A percentile compares a stretch with the other conserved stretches of the same genome.
phyloP scores from a whole-genome alignment of 805 yeast genomes.

The Schwanniomyces pseudopolymorphus region DNA sequence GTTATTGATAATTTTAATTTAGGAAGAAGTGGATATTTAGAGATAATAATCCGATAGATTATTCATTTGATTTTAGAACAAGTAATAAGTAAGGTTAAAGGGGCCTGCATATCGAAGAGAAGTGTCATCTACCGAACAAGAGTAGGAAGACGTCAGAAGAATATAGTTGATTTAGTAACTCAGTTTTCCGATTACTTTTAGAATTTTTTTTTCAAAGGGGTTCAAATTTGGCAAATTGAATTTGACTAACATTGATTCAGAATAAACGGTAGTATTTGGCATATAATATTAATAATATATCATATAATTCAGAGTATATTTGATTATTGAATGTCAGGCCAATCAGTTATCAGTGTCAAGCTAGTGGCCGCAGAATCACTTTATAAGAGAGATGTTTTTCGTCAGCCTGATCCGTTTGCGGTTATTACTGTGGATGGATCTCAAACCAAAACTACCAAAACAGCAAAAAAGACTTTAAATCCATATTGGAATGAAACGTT shows the following conservation, averaged over 20 bases:
- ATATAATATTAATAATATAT: not conserved
- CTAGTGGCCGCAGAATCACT: conserved; percentile 95
- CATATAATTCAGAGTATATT: not conserved
- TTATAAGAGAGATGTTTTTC: conserved; percentile 90
- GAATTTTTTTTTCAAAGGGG: not conserved
- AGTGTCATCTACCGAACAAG: not conserved
- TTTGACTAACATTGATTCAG: not conserved
- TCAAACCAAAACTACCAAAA: conserved; percentile 92
- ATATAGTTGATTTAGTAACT: not conserved
- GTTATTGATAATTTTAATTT: not conserved
- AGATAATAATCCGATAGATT: not conserved
- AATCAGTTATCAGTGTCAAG: conserved; percentile 53
- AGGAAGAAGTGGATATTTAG: not conserved
- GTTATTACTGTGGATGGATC: conserved; percentile 96
- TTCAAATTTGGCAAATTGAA: not conserved
- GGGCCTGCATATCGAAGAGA: not conserved
- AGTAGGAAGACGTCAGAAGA: not conserved
- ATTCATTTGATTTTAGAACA: not conserved
- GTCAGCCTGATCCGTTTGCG: conserved; percentile 97
- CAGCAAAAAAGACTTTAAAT: conserved; percentile 88
- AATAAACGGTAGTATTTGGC: not conserved
- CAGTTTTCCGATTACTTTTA: not conserved
- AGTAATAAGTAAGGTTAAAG: not conserved
- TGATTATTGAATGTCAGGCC: conserved; percentile 6
- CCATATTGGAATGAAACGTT: conserved; percentile 98